Evolutionary conservation across 768 basidiomycete species (phyloP).

Genomic region (Antrodiella citrinella): DNA sequence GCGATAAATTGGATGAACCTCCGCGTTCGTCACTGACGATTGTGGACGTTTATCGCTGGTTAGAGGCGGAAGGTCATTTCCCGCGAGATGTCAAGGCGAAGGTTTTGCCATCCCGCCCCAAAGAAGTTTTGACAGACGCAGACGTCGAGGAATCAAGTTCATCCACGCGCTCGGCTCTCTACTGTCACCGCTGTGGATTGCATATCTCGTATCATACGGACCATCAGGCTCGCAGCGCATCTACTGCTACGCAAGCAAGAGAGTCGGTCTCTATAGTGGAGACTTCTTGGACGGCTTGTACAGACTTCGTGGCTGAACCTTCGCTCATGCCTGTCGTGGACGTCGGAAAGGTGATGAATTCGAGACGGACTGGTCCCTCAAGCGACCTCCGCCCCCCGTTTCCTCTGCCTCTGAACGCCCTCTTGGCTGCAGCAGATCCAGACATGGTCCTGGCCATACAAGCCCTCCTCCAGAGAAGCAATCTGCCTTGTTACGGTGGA

Average conservation of each 20-base stretch:
- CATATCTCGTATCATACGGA: conserved; percentile 13
- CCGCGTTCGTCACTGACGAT: conserved; percentile 23
- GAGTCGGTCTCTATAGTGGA: background rate
- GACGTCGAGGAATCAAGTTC: background rate
- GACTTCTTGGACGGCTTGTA: background rate
- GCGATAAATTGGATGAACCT: conserved; percentile 9
- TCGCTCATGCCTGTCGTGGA: conserved; percentile 7
- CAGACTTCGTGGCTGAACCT: background rate
- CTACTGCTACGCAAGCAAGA: conserved; percentile 4
- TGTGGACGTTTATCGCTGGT: conserved; percentile 37
- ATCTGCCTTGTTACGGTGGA: background rate
- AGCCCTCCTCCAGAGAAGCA: conserved; percentile 6
- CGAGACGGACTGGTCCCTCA: background rate
- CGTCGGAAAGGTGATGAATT: conserved; percentile 1
- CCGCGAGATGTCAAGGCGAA: conserved; percentile 21
- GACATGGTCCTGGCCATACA: conserved; percentile 17
- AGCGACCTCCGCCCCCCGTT: conserved; percentile 1
- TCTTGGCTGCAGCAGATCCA: conserved; percentile 23
- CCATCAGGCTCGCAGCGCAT: conserved; percentile 5
- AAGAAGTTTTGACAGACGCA: too few relatives aligned
- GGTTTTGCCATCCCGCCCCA: conserved; percentile 6
- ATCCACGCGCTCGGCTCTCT: conserved; percentile 6
- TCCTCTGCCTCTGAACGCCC: conserved; percentile 10
- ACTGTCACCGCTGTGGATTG: conserved; percentile 18
- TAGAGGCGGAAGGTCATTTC: conserved; percentile 34